Conservation (phyloP, 2,329 filamentous ascomycete genomes). For the Cyclaneusma minus region DNA sequence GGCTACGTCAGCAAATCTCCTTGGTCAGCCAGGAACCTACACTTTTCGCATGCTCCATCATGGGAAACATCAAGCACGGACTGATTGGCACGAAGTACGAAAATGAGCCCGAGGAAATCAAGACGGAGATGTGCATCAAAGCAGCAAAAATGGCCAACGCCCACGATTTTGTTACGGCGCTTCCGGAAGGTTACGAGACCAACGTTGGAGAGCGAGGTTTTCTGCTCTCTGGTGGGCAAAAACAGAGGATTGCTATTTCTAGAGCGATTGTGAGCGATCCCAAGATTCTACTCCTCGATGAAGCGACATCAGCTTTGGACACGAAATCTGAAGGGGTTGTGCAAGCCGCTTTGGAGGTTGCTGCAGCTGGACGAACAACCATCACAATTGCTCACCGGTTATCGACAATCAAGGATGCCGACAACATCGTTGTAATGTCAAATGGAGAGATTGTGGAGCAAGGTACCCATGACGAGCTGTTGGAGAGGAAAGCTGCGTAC, state of each 20-base stretch:
- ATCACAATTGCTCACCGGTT: slow-evolving; percentile 93
- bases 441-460: slow-evolving; percentile 80
- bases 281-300: slow-evolving; percentile 82
- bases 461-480: slow-evolving; percentile 68
- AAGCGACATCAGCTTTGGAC: slow-evolving; percentile 86
- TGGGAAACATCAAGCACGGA: slow-evolving; percentile 78
- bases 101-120: slow-evolving; percentile 47
- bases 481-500: slow-evolving; percentile 60
- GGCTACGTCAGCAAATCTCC: slow-evolving; percentile 84
- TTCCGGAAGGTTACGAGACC: slow-evolving; percentile 85
- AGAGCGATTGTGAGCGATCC: slow-evolving; percentile 82
- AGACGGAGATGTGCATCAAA: slow-evolving; percentile 55
- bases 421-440: slow-evolving; percentile 92
- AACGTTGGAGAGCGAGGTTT: slow-evolving; percentile 94
- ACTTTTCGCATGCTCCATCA: slow-evolving; percentile 80
- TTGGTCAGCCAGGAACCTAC: slow-evolving; percentile 89
- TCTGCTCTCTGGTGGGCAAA: slow-evolving; percentile 84
- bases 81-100: slow-evolving; percentile 74
- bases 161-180: slow-evolving; percentile 70
- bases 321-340: slow-evolving; percentile 91
- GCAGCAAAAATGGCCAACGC: slow-evolving; percentile 88
- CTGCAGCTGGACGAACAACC: slow-evolving; percentile 74
- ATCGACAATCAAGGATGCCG: slow-evolving; percentile 83
- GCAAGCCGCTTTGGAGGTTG: slow-evolving; percentile 79
- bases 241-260: slow-evolving; percentile 91